phyloP scores from a whole-genome alignment of 75 land plant genomes.

The Chamaecyparis obtusa region DNA sequence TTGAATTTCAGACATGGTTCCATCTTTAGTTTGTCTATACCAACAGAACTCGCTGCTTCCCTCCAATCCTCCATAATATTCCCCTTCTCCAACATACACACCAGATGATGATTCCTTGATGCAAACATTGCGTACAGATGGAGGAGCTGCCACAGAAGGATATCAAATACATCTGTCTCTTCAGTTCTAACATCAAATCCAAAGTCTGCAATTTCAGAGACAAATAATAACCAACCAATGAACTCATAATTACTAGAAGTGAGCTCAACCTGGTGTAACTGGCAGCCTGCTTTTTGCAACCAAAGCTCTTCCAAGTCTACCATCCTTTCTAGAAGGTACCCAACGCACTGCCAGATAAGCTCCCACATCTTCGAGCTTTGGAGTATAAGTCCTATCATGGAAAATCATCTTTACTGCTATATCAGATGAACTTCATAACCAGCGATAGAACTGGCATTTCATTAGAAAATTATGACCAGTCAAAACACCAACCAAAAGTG shows the following conservation, averaged over 20 bases:
- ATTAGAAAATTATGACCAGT: background rate
- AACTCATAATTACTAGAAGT: background rate
- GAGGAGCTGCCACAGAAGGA: slow-evolving; percentile 55
- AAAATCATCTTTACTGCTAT: slow-evolving; percentile 4
- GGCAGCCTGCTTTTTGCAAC: slow-evolving; percentile 62
- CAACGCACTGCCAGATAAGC: slow-evolving; percentile 71
- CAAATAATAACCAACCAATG: background rate
- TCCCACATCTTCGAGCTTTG: slow-evolving; percentile 86
- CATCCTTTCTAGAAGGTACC: slow-evolving; percentile 88
- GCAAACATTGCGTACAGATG: slow-evolving; percentile 66
- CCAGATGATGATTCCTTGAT: slow-evolving; percentile 48
- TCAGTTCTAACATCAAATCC: background rate
- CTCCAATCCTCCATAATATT: slow-evolving; percentile 91
- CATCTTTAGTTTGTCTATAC: slow-evolving; percentile 84
- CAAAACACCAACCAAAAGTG: background rate
- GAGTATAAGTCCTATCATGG: slow-evolving; percentile 68
- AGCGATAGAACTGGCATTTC: background rate
- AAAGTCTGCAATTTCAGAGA: background rate
- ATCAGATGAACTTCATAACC: background rate
- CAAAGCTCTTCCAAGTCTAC: slow-evolving; percentile 70
- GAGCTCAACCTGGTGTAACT: slow-evolving; percentile 52
- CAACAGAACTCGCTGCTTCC: slow-evolving; percentile 84
- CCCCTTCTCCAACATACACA: slow-evolving; percentile 73
- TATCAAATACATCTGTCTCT: background rate
- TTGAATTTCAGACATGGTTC: slow-evolving; percentile 54